Evolutionary conservation across 2,329 filamentous ascomycete genomes (phyloP).

Genomic region (Aspergillus tanneri): DNA sequence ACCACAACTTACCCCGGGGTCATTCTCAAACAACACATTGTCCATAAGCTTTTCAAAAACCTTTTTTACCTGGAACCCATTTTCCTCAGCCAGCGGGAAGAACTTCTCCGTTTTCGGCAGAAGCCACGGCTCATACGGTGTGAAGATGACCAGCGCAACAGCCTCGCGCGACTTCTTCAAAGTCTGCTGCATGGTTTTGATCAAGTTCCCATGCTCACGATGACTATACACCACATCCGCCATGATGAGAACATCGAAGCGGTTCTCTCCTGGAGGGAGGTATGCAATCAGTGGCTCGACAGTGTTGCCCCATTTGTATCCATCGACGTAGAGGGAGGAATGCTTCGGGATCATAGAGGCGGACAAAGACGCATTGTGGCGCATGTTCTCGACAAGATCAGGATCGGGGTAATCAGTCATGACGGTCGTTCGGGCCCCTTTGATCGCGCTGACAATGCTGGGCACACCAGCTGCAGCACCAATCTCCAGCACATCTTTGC

Average conservation of each 20-base stretch:
- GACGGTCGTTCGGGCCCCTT: slow-evolving; percentile 68
- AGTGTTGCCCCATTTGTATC: slow-evolving; percentile 81
- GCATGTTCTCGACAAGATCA: slow-evolving; percentile 77
- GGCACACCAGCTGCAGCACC: slow-evolving; percentile 86
- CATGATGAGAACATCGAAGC: slow-evolving; percentile 79
- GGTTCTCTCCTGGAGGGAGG: slow-evolving; percentile 45
- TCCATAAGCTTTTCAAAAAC: slow-evolving; percentile 80
- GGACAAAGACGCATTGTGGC: slow-evolving; percentile 67
- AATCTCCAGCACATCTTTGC: slow-evolving; percentile 77
- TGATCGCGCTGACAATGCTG: slow-evolving; percentile 71
- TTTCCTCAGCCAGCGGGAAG: slow-evolving; percentile 71
- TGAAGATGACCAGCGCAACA: slow-evolving; percentile 85
- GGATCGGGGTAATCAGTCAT: slow-evolving; percentile 87
- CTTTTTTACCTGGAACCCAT: slow-evolving; percentile 74
- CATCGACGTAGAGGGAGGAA: slow-evolving; percentile 58
- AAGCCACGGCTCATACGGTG: slow-evolving; percentile 89
- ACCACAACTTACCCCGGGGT: slow-evolving; percentile 64
- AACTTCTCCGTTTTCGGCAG: slow-evolving; percentile 80
- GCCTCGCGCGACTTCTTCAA: slow-evolving; percentile 58
- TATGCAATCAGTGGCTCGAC: slow-evolving; percentile 58
- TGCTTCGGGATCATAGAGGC: slow-evolving; percentile 44
- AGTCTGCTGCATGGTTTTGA: slow-evolving; percentile 68
- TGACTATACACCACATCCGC: slow-evolving; percentile 92
- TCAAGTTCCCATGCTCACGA: slow-evolving; percentile 75
- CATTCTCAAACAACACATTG: slow-evolving; percentile 82